A percentile compares a stretch with the other conserved stretches of the same genome.
Conservation (phyloP, 441 rosid genomes). For the Pelargonium cotyledonis region DNA sequence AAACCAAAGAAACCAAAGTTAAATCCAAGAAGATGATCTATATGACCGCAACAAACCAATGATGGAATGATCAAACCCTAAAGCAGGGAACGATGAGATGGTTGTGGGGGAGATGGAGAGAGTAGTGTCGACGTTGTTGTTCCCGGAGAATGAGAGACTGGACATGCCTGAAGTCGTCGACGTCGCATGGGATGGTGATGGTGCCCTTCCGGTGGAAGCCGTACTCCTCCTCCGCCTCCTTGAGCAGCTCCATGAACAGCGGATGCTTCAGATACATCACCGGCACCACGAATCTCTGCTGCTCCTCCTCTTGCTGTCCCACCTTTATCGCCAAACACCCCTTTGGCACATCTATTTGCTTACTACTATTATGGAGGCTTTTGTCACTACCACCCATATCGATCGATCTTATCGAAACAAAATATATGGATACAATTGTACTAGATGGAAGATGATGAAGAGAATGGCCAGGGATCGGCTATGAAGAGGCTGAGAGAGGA, state of each 20-base stretch:
- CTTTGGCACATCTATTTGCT: constrained; percentile 60
- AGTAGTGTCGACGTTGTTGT: constrained; percentile 37
- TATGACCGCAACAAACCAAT: too few species aligned
- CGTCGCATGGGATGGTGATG: constrained; percentile 80
- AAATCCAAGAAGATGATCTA: too few species aligned
- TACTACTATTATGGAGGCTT: constrained; percentile 13
- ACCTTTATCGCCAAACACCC: constrained; percentile 88
- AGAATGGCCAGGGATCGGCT: too few species aligned
- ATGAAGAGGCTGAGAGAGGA: too few species aligned
- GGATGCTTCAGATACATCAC: constrained; percentile 84
- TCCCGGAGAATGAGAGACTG: constrained; percentile 66
- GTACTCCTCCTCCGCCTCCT: constrained; percentile 84
- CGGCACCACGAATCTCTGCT: constrained; percentile 75
- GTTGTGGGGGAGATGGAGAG: constrained; percentile 28
- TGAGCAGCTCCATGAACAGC: constrained; percentile 64
- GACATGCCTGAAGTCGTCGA: constrained; percentile 70
- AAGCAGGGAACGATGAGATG: constrained; percentile 52
- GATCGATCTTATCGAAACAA: too few species aligned
- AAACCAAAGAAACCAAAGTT: too few species aligned
- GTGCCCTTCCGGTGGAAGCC: constrained; percentile 90
- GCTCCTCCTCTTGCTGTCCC: constrained; percentile 59
- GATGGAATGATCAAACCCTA: constrained; percentile 59
- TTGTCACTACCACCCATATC: too few species aligned
- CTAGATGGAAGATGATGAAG: too few species aligned
- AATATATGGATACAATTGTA: too few species aligned